Conservation (phyloP, 2,329 filamentous ascomycete genomes). For the Akanthomyces uredinophilus region DNA sequence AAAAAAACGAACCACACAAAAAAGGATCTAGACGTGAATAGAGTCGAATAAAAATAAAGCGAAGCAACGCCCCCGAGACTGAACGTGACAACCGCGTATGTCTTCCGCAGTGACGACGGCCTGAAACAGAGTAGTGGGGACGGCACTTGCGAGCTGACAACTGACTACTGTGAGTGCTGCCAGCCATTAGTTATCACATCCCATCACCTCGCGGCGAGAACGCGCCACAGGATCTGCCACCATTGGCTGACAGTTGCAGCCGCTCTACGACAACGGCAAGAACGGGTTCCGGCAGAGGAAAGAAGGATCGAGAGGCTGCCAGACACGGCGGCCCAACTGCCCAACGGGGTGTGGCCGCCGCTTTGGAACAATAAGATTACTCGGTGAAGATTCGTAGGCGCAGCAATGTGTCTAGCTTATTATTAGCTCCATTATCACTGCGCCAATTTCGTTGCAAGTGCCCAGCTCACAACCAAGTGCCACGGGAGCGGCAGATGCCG, state of each 20-base stretch:
- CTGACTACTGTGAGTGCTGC: too few relatives aligned
- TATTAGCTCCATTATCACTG: neutral
- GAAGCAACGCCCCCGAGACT: neutral
- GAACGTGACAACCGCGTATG: constrained; percentile 13
- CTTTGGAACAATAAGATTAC: neutral
- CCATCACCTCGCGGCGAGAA: neutral
- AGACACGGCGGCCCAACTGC: neutral
- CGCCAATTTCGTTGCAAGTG: too few relatives aligned
- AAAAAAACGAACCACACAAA: neutral
- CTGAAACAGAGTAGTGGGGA: constrained; percentile 13
- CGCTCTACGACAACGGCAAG: neutral
- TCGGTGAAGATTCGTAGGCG: neutral
- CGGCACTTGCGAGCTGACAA: constrained; percentile 13
- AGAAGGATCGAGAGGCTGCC: neutral
- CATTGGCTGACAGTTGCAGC: neutral
- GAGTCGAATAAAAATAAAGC: constrained; percentile 2
- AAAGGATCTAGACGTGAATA: neutral
- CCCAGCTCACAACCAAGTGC: neutral
- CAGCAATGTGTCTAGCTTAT: neutral
- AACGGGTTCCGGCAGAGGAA: neutral
- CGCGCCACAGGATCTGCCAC: neutral
- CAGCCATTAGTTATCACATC: constrained; percentile 13
- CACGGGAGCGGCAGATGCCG: neutral
- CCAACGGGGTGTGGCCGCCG: neutral
- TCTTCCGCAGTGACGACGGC: constrained; percentile 13